phyloP scores from a whole-genome alignment of 306 rosid genomes.

The Quercus alba region DNA sequence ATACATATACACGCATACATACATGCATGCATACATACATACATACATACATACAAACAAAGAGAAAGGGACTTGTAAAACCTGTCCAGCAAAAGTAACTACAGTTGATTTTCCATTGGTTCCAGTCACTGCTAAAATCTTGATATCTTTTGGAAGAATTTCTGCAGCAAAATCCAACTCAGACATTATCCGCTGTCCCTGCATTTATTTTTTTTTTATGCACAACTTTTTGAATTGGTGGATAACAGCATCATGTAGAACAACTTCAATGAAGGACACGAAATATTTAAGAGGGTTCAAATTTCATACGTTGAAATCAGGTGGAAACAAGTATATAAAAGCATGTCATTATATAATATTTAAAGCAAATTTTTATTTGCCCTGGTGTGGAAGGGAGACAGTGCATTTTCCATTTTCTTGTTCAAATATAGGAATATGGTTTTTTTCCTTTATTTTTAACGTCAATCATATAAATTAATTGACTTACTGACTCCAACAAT shows the following conservation, averaged over 20 bases:
- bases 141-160: constrained; percentile 23
- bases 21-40: neutral
- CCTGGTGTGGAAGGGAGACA: neutral
- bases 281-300: neutral
- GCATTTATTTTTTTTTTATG: neutral
- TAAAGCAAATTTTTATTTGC: neutral
- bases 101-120: constrained; percentile 39
- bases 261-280: too few relatives aligned
- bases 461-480: neutral
- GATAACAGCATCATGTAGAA: too few relatives aligned
- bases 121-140: constrained; percentile 37
- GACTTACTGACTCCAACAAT: constrained; percentile 22
- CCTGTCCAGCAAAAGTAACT: constrained; percentile 40
- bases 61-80: neutral
- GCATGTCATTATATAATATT: neutral
- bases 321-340: neutral
- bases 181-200: constrained; percentile 33
- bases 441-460: neutral
- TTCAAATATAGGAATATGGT: neutral
- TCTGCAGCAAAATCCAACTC: constrained; percentile 37
- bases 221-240: too few relatives aligned
- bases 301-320: neutral
- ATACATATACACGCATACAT: neutral
- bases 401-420: neutral
- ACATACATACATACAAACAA: neutral